Base-by-base conservation (phyloP, 2,329 filamentous ascomycete genomes). In the Geosmithia putterillii region DNA sequence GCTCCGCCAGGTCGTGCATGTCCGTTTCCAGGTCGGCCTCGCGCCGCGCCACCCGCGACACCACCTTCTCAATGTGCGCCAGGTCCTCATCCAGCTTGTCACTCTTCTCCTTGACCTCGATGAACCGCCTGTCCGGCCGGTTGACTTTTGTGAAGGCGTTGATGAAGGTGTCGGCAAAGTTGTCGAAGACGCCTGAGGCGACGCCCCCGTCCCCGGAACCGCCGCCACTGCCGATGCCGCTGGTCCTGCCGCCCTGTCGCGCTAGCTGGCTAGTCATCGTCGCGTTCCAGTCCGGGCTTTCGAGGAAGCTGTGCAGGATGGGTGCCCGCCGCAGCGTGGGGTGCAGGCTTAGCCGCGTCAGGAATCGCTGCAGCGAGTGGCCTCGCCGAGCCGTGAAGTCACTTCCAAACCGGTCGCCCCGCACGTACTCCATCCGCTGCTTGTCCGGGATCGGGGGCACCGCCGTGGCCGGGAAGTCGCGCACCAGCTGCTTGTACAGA, bases 361-460 rank as follows among this genome's bases (percentile, higher is more conserved):
- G 74, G 60, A 98, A 98, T 42, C 92, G 84, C 63, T 94, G 83
- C 42, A 98, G 73, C 3, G 89, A 95, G 69, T 89, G 84, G 42
- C 87, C 88, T 52, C 92, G 80, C 28, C 92, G 81, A 39, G 79
- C 73, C 28, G 88, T 98, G 60, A 98, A 98, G 64, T 96, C 92
- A 41, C 82, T 66, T 8, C 89, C 88, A 63, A 98, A 98, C 49
- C 92, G 83, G 67, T 96, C 90, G 52, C 92, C 92, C 32, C 89
- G 85, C 42, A 96, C 92, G 58, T 96, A 96, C 58, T 95, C 88
- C 86, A 98, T 95, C 65, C 94, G 94, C 71, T 96, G 90, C 72
- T 96, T 98, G 66, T 96, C 92, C 43, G 92, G 92, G 43, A 98
- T 72, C 40, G 92, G 92, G 23, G 92, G 92, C 3, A 98, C 86